Percentiles rank a stretch among this genome's conserved stretches.
Conservation (phyloP, 2,329 filamentous ascomycete genomes). For the Venturia aucupariae region DNA sequence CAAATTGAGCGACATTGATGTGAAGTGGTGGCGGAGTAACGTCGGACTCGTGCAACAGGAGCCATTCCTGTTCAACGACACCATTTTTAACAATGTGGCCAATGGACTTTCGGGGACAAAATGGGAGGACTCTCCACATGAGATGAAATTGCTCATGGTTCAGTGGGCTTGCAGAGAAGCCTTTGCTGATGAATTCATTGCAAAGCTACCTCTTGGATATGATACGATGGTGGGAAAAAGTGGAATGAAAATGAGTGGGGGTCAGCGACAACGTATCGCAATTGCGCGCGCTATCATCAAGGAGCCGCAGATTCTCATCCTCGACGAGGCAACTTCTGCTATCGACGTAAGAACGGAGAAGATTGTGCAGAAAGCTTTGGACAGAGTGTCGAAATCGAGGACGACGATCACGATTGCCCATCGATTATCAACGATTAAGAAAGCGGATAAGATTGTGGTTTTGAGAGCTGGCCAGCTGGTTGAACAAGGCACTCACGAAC, state of each 20-base stretch:
- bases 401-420: slow-evolving; percentile 75
- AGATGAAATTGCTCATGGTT: slow-evolving; percentile 48
- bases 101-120: slow-evolving; percentile 29
- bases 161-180: slow-evolving; percentile 31
- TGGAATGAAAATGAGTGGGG: slow-evolving; percentile 65
- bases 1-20: slow-evolving; percentile 25
- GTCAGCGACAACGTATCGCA: slow-evolving; percentile 73
- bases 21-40: slow-evolving; percentile 38
- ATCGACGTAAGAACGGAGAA: slow-evolving; percentile 47
- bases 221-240: slow-evolving; percentile 66
- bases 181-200: slow-evolving; percentile 31
- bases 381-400: slow-evolving; percentile 50
- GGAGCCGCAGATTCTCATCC: slow-evolving; percentile 54
- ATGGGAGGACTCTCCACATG: slow-evolving; percentile 45
- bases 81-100: slow-evolving; percentile 31
- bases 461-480: slow-evolving; percentile 60
- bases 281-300: slow-evolving; percentile 64
- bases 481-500: slow-evolving; percentile 68
- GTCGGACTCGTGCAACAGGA: slow-evolving; percentile 36
- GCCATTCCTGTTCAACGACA: slow-evolving; percentile 33
- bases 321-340: slow-evolving; percentile 69
- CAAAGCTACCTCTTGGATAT: slow-evolving; percentile 45
- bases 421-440: slow-evolving; percentile 63
- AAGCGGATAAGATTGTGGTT: slow-evolving; percentile 72
- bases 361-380: slow-evolving; percentile 48